Evolutionary conservation across 208 protist genomes (phyloP).

Genomic region (Acanthamoeba polyphaga): DNA sequence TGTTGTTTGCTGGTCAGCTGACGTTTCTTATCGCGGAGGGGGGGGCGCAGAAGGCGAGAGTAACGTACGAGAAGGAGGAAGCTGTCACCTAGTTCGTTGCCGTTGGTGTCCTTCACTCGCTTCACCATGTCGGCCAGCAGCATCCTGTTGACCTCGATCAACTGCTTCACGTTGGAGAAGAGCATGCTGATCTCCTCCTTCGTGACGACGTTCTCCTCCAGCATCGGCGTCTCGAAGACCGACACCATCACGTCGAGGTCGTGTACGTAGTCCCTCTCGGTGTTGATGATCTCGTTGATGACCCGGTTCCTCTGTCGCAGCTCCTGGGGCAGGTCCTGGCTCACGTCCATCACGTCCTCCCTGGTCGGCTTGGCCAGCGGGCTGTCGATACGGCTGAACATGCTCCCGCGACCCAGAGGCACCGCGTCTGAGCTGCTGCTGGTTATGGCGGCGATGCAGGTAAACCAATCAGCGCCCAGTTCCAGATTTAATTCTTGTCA

Average conservation of each 20-base stretch:
- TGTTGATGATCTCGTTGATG: conserved; percentile 76
- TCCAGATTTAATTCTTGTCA: background rate
- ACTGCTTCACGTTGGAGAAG: conserved; percentile 70
- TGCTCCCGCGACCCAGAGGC: background rate
- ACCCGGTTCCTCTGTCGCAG: conserved; percentile 4
- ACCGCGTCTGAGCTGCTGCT: background rate
- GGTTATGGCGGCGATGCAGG: background rate
- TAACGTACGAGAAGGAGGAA: conserved; percentile 61
- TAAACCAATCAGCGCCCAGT: background rate
- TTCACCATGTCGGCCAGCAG: conserved; percentile 20
- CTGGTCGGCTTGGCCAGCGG: too few relatives aligned
- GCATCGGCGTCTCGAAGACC: background rate
- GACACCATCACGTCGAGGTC: conserved; percentile 40
- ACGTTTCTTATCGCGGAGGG: background rate
- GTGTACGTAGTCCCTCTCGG: conserved; percentile 63
- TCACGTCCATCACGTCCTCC: background rate
- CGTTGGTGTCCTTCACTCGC: conserved; percentile 52
- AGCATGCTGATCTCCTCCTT: conserved; percentile 28
- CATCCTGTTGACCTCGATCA: conserved; percentile 59
- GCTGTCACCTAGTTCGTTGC: conserved; percentile 52
- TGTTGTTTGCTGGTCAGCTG: background rate
- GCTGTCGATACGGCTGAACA: background rate
- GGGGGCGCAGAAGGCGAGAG: background rate
- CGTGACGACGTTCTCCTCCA: background rate
- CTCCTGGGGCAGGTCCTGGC: background rate